Conservation (phyloP, 2,329 filamentous ascomycete genomes). For the Talaromyces sp. region DNA sequence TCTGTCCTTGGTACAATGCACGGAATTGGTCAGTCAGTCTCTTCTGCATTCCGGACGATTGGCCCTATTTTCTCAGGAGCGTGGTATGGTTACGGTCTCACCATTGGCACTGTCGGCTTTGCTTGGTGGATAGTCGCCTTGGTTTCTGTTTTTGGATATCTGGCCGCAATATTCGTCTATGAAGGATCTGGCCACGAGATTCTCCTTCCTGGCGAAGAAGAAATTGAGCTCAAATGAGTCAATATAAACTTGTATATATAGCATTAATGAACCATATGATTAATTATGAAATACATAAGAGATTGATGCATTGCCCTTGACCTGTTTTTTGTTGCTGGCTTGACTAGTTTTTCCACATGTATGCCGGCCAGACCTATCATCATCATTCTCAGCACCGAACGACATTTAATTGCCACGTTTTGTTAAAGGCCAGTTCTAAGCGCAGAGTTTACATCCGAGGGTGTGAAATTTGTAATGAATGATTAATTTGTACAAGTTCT, state of each 20-base stretch:
- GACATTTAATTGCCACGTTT: too few relatives aligned
- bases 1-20: constrained; percentile 56
- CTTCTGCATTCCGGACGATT: constrained; percentile 50
- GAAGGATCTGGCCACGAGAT: constrained; percentile 61
- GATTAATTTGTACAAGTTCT: too few relatives aligned
- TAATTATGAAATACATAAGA: neutral
- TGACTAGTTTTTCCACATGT: neutral
- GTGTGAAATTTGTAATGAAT: too few relatives aligned
- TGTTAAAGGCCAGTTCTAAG: too few relatives aligned
- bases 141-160: constrained; percentile 52
- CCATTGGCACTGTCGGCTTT: constrained; percentile 50
- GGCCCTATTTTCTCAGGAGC: constrained; percentile 52
- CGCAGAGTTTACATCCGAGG: too few relatives aligned
- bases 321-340: neutral
- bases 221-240: constrained; percentile 12
- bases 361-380: too few relatives aligned
- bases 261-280: neutral
- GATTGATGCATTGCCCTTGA: neutral
- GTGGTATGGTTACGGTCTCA: constrained; percentile 51
- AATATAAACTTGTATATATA: neutral
- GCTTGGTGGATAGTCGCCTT: constrained; percentile 53
- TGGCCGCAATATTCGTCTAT: constrained; percentile 55
- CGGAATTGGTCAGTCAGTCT: constrained; percentile 52
- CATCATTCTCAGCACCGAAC: too few relatives aligned
- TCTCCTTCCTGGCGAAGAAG: constrained; percentile 32